Conservation (phyloP, 2,329 filamentous ascomycete genomes). For the Cladosporium velox region DNA sequence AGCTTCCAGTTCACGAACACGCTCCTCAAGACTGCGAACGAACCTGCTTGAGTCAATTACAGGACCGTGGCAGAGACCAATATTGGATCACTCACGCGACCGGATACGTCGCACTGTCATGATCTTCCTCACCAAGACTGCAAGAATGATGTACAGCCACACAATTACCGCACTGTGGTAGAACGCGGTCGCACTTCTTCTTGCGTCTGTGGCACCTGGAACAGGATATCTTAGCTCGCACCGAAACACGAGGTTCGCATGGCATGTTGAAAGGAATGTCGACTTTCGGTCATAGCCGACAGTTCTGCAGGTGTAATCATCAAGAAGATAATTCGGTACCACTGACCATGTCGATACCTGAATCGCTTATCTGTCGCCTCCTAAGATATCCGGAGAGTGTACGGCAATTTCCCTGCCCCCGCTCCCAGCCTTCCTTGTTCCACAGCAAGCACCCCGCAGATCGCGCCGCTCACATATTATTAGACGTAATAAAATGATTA, state of each 20-base stretch:
- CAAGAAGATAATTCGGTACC: background rate
- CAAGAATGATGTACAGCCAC: slow-evolving; percentile 41
- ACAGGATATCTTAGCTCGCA: slow-evolving; percentile 31
- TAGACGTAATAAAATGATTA: background rate
- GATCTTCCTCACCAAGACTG: slow-evolving; percentile 42
- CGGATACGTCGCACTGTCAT: slow-evolving; percentile 45
- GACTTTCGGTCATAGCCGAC: background rate
- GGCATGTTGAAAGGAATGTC: background rate
- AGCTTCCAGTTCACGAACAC: slow-evolving; percentile 33
- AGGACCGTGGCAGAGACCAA: background rate
- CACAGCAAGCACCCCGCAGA: background rate
- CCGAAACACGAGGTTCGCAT: slow-evolving; percentile 6
- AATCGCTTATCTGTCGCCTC: background rate
- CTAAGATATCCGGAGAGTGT: background rate
- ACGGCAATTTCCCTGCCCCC: background rate
- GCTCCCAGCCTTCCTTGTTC: background rate
- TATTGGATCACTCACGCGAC: slow-evolving; percentile 40
- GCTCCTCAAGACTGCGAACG: slow-evolving; percentile 40
- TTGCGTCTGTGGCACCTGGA: slow-evolving; percentile 47
- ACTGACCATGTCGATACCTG: background rate
- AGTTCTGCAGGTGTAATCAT: background rate
- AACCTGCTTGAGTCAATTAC: slow-evolving; percentile 28
- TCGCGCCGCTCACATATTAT: background rate
- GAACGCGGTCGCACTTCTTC: slow-evolving; percentile 45
- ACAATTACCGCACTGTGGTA: slow-evolving; percentile 47